Base-by-base conservation (phyloP, 768 basidiomycete species). In the Amanita rimosa region DNA sequence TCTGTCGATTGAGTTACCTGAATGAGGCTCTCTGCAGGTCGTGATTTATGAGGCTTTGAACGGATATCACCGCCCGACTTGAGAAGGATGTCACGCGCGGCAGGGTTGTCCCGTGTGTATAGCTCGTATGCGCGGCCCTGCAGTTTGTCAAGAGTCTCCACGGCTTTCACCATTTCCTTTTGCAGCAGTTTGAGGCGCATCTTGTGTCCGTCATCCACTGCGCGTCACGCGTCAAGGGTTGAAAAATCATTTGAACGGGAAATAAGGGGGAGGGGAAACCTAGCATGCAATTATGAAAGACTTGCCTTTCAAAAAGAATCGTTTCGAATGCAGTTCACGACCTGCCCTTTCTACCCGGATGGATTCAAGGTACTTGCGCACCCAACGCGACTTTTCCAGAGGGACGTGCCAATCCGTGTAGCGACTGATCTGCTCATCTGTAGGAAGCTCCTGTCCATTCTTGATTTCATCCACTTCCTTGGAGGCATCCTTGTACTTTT, bases 341-440 rank as follows among this genome's bases (percentile, higher is more conserved):
- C 67, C 67, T 0, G 53, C 49, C 40, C 55, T 58, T 43, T 68
- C 67, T 0, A 58, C 56, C 1, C 64, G 56, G 16, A 67, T 61
- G 7, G 62, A 64, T 38, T 64, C 60, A 8, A 66, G 49, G 44
- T 67, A 68, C 29, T 51, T 39, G 27, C 54, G 55, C 37, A 62
- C 52, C 53, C 56, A 53, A 6, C 53, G 54, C 2, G 51, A 53
- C 27, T 62, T 59, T 21, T 61, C 36, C n/a, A n/a, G 16, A 5
- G 36, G 16, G n/a, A 37, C 4, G 13, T 37, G 36, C 36, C 36
- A 37, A 19, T 49, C 47, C n/a, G 31, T 24, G 24, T 48, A 48
- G 17, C 36, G n/a, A 6, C 10, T 14, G 8, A 52, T 52, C 46
- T 44, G 21, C 5, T 35, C 53, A 21, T 34, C 27, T 1, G 45